Evolutionary conservation across 345 rosid species (phyloP), one percentile per base, ranked within the genome.

Genomic region (Populus simonii): DNA sequence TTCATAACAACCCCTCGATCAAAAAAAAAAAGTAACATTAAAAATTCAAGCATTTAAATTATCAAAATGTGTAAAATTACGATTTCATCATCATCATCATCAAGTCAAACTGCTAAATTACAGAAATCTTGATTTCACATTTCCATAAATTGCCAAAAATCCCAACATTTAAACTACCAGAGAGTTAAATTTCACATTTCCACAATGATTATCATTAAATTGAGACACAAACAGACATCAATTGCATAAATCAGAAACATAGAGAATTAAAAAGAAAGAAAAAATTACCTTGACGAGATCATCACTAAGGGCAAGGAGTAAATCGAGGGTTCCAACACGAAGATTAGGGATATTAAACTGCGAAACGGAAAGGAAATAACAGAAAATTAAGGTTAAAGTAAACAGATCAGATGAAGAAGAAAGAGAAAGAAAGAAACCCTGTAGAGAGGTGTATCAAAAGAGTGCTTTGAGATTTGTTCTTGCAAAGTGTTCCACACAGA

Each of bases 331-430:
- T 77, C 99, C 98, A 17, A 94, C 99, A 18, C 97, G 97, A 78
- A 96, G 99, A 90, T 89, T 96, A 57, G 99, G 96, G 36, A 92
- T 91, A 83, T 90, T 94, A 74, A 96, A 96, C 98, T 96, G 89
- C 38, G 66, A 55, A 82, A 27, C 20, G 5, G 22, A 35, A 80
- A 13, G 22, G 15, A 43, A 8, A 8, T 16, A 70, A 39, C 63
- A 76, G 23, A 61, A 81, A 66, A 67, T 11, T 68, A 35, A 57
- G 9, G 27, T 43, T 63, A 35, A 22, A 79, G 75, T 11, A 61
- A 41, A 68, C 74, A 76, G 83, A 78, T 79, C 79, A 66, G 76
- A 38, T 31, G 33, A 25, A 20, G 10, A 18, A 33, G 71, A 20
- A 3, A 47, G 43, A 23, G 73, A 51, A 18, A 49, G 27, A 16